Percentiles rank a stretch among this genome's conserved stretches.
These are phyloP conservation scores for Colletotrichum camelliae DNA, from an alignment of 2,329 filamentous ascomycete species.

Conservation along the genomic window DNA sequence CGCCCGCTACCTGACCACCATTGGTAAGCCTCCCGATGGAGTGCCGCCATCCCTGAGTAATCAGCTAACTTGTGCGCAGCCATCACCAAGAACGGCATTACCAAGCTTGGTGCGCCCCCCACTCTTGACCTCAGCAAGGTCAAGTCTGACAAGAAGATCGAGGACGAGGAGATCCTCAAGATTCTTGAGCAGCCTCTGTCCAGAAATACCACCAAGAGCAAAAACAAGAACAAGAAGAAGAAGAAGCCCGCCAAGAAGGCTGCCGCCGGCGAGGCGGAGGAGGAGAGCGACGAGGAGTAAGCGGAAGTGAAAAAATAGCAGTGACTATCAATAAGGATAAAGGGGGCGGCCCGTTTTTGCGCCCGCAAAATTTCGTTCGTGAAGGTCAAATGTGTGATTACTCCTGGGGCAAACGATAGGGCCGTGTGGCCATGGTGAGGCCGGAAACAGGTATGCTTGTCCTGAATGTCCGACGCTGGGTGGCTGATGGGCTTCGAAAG, in stretches of 20 bases:
- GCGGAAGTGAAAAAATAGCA: not conserved
- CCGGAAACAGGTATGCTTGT: conserved; percentile 20
- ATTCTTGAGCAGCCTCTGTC: conserved; percentile 88
- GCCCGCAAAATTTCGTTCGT: conserved; percentile 15
- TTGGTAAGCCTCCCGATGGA: conserved; percentile 71
- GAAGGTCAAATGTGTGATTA: conserved; percentile 19
- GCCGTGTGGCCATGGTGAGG: conserved; percentile 3
- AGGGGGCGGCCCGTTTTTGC: conserved; percentile 11
- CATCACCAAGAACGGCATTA: conserved; percentile 97
- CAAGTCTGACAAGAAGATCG: conserved; percentile 98
- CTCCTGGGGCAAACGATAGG: conserved; percentile 10
- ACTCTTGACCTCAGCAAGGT: conserved; percentile 79
- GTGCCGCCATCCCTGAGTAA: not conserved
- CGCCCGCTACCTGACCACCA: conserved; percentile 84
- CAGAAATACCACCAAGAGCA: conserved; percentile 91
- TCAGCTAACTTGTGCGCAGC: conserved; percentile 55
- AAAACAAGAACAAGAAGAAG: conserved; percentile 81
- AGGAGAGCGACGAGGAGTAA: conserved; percentile 42
- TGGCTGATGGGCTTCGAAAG: not conserved
- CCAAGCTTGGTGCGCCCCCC: conserved; percentile 80
- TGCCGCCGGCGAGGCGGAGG: conserved; percentile 33
- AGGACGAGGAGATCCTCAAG: conserved; percentile 92
- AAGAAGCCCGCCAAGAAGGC: conserved; percentile 60
- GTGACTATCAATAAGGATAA: conserved; percentile 15
- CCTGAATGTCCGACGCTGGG: conserved; percentile 28